phyloP scores from a whole-genome alignment of 495 filamentous ascomycete genomes.

The Talaromyces proteolyticus region DNA sequence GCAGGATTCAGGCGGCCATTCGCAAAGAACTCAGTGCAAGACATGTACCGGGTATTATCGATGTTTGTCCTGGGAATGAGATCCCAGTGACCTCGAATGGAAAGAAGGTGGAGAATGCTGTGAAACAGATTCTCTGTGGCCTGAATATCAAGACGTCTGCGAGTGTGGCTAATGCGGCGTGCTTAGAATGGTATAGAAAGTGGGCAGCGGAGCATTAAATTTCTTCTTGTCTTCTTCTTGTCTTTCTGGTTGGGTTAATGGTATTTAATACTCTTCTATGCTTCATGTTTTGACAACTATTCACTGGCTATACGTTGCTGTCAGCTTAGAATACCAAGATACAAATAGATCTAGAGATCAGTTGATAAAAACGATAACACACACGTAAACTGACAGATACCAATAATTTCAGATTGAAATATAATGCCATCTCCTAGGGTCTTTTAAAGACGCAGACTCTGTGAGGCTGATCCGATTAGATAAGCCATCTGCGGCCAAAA shows the following conservation, averaged over 20 bases:
- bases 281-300: too few relatives aligned
- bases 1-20: conserved; percentile 55
- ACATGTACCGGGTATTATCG: conserved; percentile 80
- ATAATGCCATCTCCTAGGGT: too few relatives aligned
- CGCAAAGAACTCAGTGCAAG: conserved; percentile 73
- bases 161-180: conserved; percentile 78
- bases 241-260: too few relatives aligned
- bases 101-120: conserved; percentile 91
- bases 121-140: conserved; percentile 91
- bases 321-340: too few relatives aligned
- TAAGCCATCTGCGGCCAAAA: background rate
- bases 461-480: background rate
- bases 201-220: conserved; percentile 51
- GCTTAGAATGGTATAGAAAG: conserved; percentile 74
- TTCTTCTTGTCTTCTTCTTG: background rate
- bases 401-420: background rate
- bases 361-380: too few relatives aligned
- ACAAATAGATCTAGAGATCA: too few relatives aligned
- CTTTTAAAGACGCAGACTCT: too few relatives aligned
- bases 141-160: conserved; percentile 78
- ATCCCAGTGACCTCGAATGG: conserved; percentile 88
- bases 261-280: too few relatives aligned
- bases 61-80: conserved; percentile 56
- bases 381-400: too few relatives aligned
- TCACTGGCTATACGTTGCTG: too few relatives aligned